Conservation (phyloP, 1,139 yeast species). For the Candida neerlandica region DNA sequence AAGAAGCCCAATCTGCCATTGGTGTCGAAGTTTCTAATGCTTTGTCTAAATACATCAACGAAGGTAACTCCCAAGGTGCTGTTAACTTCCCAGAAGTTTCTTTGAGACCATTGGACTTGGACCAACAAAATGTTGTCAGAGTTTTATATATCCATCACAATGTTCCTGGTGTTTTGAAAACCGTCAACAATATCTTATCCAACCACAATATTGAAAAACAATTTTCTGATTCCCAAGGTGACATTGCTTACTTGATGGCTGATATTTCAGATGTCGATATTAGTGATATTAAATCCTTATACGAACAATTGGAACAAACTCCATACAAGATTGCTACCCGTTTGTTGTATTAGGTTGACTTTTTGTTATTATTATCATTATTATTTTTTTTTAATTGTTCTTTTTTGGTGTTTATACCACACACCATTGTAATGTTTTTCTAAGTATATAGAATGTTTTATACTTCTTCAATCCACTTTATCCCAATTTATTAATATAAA, state of each 20-base stretch:
- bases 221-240: conserved; percentile 94
- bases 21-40: conserved; percentile 94
- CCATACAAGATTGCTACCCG: conserved; percentile 92
- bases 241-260: conserved; percentile 96
- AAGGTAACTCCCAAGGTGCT: conserved; percentile 94
- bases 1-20: conserved; percentile 97
- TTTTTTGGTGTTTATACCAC: not conserved
- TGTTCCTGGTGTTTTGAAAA: conserved; percentile 98
- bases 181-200: conserved; percentile 93
- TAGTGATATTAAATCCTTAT: conserved; percentile 79
- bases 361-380: too few species aligned
- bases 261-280: conserved; percentile 87
- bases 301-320: conserved; percentile 86
- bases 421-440: not conserved
- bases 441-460: conserved; percentile 2
- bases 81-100: conserved; percentile 99
- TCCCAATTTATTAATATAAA: not conserved
- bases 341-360: conserved; percentile 62
- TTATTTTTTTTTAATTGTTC: too few species aligned
- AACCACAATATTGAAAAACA: conserved; percentile 97
- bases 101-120: conserved; percentile 84
- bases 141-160: conserved; percentile 95
- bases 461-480: not conserved
- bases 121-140: conserved; percentile 87
- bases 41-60: conserved; percentile 88